Percentiles rank a stretch among this genome's conserved stretches.
phyloP scores from a whole-genome alignment of 1,139 yeast genomes.

The Hansenula lynferdii region DNA sequence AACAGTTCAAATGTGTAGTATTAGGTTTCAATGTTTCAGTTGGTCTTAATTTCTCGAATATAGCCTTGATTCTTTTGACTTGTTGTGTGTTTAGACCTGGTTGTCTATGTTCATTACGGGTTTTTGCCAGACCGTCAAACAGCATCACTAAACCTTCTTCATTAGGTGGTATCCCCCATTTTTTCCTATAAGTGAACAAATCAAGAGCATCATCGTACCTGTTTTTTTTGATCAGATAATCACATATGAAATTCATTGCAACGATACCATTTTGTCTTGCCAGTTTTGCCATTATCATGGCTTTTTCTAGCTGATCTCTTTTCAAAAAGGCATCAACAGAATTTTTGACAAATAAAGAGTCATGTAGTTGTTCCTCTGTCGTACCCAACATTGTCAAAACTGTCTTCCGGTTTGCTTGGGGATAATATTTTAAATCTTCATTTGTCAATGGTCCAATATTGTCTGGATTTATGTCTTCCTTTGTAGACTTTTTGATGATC shows the following conservation, averaged over 20 bases:
- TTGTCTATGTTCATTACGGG: slow-evolving; percentile 8
- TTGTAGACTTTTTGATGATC: slow-evolving; percentile 14
- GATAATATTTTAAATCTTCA: slow-evolving; percentile 28
- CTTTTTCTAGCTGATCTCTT: slow-evolving; percentile 45
- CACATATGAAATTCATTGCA: slow-evolving; percentile 55
- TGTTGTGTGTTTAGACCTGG: slow-evolving; percentile 22
- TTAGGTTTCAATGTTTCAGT: slow-evolving; percentile 11
- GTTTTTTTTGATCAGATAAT: slow-evolving; percentile 39
- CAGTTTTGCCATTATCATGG: slow-evolving; percentile 44
- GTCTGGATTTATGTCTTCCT: slow-evolving; percentile 16
- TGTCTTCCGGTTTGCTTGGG: slow-evolving; percentile 37
- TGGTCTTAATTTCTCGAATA: slow-evolving; percentile 14
- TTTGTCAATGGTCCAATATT: slow-evolving; percentile 30
- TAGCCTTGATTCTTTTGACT: slow-evolving; percentile 20
- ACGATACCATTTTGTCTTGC: slow-evolving; percentile 50
- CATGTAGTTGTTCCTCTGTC: slow-evolving; percentile 48
- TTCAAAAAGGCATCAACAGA: slow-evolving; percentile 48
- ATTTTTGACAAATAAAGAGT: slow-evolving; percentile 48
- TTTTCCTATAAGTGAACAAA: slow-evolving; percentile 48
- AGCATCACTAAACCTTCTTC: slow-evolving; percentile 51
- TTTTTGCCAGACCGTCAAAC: slow-evolving; percentile 51
- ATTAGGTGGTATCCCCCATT: slow-evolving; percentile 53
- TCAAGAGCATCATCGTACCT: slow-evolving; percentile 43
- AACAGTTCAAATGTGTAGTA: slow-evolving; percentile 30
- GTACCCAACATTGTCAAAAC: slow-evolving; percentile 52